Evolutionary conservation across 352 stramenopile species (phyloP), one percentile per base, ranked within the genome.

Genomic region (Phytophthora chlamydospora): DNA sequence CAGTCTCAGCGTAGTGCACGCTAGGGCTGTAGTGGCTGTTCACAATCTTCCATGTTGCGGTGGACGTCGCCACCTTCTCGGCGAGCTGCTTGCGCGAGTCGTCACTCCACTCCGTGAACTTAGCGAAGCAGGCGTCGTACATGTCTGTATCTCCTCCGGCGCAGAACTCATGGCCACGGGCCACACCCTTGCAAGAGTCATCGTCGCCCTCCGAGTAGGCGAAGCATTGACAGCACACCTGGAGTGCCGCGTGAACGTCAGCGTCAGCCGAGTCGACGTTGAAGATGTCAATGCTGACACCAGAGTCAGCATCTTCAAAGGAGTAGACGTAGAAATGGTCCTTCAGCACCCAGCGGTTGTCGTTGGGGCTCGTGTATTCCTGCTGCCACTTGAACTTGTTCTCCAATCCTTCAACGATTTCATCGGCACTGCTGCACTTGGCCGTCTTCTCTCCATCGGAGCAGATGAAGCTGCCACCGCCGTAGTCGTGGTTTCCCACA

Each of bases 401-500:
- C 31, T 78, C 59, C 0, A 81, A 50, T 10, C 19, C 63, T 11
- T 40, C 45, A 21, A 75, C 32, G 3, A 77, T 16, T 4, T 60
- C 72, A 12, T 68, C 58, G 5, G 70, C 34, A n/a, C 27, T 65
- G 11, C 40, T 49, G 42, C 73, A 82, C 40, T 76, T 62, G n/a
- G 58, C 60, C 2, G 45, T 66, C 10, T 75, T 24, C 27, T 71
- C 61, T 6, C 63, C 65, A 35, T 68, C 51, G 4, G 53, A 60
- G 61, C 79, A 89, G 42, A 87, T 70, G 63, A 73, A 87, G 55
- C 68, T 78, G 35, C 58, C 74, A 29, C 77, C 79, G 29, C 77
- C 75, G 56, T 85, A 86, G 66, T 89, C 79, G 71, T 87, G 79
- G 62, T 89, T 89, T 16, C 79, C 79, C 46, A 87, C 62, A n/a